Evolutionary conservation across 2,329 filamentous ascomycete genomes (phyloP), one percentile per base, ranked within the genome.

Genomic region (Raffaelea deltoideospora): DNA sequence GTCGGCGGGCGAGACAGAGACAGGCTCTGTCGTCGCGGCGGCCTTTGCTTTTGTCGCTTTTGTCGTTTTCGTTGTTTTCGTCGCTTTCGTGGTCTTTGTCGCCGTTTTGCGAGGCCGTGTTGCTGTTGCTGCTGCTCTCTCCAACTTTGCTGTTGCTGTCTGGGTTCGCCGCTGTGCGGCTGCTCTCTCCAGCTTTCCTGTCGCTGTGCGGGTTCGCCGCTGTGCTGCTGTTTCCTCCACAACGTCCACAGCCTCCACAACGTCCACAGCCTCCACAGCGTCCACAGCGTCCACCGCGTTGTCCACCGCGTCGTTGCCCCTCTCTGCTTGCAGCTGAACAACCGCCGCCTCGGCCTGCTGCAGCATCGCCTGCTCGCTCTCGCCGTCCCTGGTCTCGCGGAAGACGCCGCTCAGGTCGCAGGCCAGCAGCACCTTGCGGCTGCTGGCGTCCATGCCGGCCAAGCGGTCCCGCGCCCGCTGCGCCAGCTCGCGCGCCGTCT

Each of bases 321-420:
- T 20, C 22, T 14, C 22, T 24, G 21, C 3, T 31, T 22, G 9
- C 11, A 40, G 15, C 5, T 30, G 22, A 15, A 40, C 30, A 9
- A 43, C 20, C 22, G 45, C 65, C 11, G 54, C 54, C 44, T 73
- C 70, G 6, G 69, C 71, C 28, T 59, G 57, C 33, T 53, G 50
- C 18, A 73, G 51, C 46, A 70, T 58, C 15, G 58, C 51, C 9
- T 47, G 40, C 29, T 64, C 65, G 20, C 56, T 55, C 13, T 63
- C 59, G 6, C 56, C 50, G 17, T 71, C 59, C 17, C 60, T 59
- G 31, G 62, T 56, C 28, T 64, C 59, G n/a, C 63, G 61, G 45
- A 65, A 73, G 14, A 78, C 60, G 33, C 66, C 65, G 23, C 69
- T 67, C 6, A 77, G 55, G 45, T 69, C 63, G 37, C 69, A 72